Base-by-base conservation (phyloP, 768 basidiomycete species). In the Neoboletus brunneissimus region DNA sequence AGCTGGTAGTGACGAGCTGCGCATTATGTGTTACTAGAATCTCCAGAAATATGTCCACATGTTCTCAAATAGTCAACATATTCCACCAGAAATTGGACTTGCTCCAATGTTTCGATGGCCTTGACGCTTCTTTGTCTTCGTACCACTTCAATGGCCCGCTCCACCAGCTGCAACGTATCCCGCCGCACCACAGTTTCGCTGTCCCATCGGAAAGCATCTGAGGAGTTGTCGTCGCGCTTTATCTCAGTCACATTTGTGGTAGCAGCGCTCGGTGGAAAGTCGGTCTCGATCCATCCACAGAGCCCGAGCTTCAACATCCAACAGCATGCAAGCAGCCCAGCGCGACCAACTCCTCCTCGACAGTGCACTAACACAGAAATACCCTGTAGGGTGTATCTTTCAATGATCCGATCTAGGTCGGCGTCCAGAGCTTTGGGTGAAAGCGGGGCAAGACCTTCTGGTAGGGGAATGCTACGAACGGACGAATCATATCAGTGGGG, bases 251-350 rank as follows among this genome's bases (percentile, higher is more conserved):
- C 74, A 7, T 15, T 51, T 9, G 44, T 32, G 16, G 53, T 32
- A 12, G 34, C n/a, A 18, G 55, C 5, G 31, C 18, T 52, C 12
- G 58, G 48, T n/a, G 52, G 10, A 8, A 54, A 11, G 44, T 66
- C 62, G 47, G 58, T 62, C 29, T 76, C 73, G 53, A 81, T 73
- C 85, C 83, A 89, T 27, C 85, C 90, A 65, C 82, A 95, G n/a
- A 97, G 79, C 5, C 94, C 95, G 58, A 97, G 84, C 70, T 91
- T 92, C 56, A 96, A 78, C 68, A 91, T 80, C 95, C 95, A 98
- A 65, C 90, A 93, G 62, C 88, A 91, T 2, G 94, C 94, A 44
- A 98, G 79, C 25, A 98, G 79, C 1, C 95, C 96, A 0, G 95
- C 96, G 18, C 95, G 83, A 3, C 95, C 95, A 8, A 98, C 89